Evolutionary conservation across 768 basidiomycete genomes (phyloP).

Genomic region (Sarcomyxa edulis): DNA sequence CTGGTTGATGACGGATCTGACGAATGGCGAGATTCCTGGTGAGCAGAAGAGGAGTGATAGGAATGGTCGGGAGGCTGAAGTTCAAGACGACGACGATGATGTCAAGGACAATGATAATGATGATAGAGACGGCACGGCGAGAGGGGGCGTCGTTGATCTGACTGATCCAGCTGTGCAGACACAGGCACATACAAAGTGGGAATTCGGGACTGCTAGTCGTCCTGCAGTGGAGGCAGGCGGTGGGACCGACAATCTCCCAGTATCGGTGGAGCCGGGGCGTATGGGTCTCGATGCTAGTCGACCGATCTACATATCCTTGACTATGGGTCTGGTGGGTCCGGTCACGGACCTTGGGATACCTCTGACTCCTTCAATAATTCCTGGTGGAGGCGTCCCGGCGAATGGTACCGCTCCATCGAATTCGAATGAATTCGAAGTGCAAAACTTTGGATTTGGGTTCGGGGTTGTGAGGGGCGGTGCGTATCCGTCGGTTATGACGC

Average conservation of each 20-base stretch:
- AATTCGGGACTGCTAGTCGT: conserved; percentile 45
- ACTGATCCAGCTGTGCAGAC: conserved; percentile 22
- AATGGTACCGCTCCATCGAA: no score
- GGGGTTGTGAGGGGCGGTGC: conserved; percentile 36
- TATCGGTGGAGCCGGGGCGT: not conserved
- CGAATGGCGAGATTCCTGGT: not conserved
- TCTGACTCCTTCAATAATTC: not conserved
- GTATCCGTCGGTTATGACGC: conserved; percentile 22
- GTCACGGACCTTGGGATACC: conserved; percentile 4
- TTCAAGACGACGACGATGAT: not conserved
- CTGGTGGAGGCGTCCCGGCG: conserved; percentile 17
- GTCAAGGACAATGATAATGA: conserved; percentile 10
- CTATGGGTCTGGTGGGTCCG: not conserved
- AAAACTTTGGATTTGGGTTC: conserved; percentile 62
- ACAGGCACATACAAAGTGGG: conserved; percentile 48
- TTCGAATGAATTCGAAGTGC: conserved; percentile 51
- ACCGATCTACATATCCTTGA: not conserved
- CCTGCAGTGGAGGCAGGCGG: no score
- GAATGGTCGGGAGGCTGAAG: conserved; percentile 7
- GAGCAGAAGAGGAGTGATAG: conserved; percentile 2
- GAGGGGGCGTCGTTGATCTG: conserved; percentile 21
- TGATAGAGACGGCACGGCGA: not conserved
- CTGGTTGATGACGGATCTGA: not conserved
- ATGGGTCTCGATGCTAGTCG: not conserved
- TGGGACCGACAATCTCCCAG: not conserved